A percentile compares a stretch with the other conserved stretches of the same genome.
Evolutionary conservation across 2,329 filamentous ascomycete genomes (phyloP).

Genomic region (Pseudocercospora macadamiae): DNA sequence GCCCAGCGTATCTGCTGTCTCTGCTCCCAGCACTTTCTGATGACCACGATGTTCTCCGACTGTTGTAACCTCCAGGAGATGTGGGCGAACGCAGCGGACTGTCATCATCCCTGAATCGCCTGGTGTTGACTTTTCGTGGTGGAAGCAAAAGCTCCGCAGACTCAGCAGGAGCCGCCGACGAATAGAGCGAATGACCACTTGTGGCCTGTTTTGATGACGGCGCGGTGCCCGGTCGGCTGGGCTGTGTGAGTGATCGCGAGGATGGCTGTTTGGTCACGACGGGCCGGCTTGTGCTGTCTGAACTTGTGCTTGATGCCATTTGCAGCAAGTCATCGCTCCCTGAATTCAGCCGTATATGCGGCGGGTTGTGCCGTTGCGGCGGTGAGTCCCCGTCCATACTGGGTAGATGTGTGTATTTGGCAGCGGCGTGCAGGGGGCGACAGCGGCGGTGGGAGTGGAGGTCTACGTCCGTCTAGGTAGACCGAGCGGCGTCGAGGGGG

Average conservation of each 20-base stretch:
- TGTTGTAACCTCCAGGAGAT: slow-evolving; percentile 56
- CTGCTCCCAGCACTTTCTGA: slow-evolving; percentile 59
- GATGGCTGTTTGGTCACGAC: slow-evolving; percentile 44
- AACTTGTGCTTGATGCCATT: slow-evolving; percentile 32
- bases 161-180: slow-evolving; percentile 38
- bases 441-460: not conserved
- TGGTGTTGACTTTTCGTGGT: slow-evolving; percentile 52
- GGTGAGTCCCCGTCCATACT: slow-evolving; percentile 7
- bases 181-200: slow-evolving; percentile 30
- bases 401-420: not conserved
- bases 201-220: slow-evolving; percentile 33
- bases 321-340: slow-evolving; percentile 57
- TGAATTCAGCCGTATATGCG: slow-evolving; percentile 68
- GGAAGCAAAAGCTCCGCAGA: slow-evolving; percentile 56
- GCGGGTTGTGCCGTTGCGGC: slow-evolving; percentile 41
- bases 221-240: slow-evolving; percentile 41
- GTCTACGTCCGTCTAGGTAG: not conserved
- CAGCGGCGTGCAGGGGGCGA: not conserved
- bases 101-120: slow-evolving; percentile 57
- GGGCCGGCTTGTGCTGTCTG: slow-evolving; percentile 36
- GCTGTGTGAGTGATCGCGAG: slow-evolving; percentile 49
- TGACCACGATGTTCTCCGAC: slow-evolving; percentile 66
- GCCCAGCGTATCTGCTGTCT: slow-evolving; percentile 54
- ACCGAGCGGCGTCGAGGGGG: not conserved
- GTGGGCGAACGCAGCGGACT: slow-evolving; percentile 53